These are phyloP conservation scores for Populus pruinosa DNA, from an alignment of 345 rosid species.

Conservation along the genomic window DNA sequence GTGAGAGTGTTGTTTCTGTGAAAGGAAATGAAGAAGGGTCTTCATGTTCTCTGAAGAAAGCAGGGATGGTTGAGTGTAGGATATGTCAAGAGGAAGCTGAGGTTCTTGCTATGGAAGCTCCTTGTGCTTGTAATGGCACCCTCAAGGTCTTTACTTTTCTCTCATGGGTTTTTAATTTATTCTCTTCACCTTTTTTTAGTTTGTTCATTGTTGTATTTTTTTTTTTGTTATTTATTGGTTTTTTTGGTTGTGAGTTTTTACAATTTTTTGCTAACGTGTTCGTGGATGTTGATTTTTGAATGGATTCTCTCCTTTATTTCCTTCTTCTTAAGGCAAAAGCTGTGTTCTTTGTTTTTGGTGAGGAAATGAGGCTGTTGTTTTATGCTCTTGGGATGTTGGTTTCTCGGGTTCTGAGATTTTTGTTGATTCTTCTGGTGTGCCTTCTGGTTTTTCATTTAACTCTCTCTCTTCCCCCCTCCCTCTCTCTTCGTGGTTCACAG, in stretches of 20 bases:
- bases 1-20: conserved; percentile 8
- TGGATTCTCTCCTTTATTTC: background rate
- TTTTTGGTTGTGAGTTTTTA: background rate
- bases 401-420: background rate
- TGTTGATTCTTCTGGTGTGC: background rate
- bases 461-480: background rate
- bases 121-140: conserved; percentile 65
- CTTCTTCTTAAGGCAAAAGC: background rate
- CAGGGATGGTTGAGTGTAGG: conserved; percentile 51
- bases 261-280: background rate
- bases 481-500: background rate
- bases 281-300: background rate
- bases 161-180: background rate
- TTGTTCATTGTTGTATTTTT: background rate
- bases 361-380: background rate
- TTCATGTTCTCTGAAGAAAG: conserved; percentile 25
- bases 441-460: background rate
- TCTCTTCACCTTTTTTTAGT: background rate
- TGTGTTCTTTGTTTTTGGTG: background rate
- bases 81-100: conserved; percentile 70
- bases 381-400: conserved; percentile 6
- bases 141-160: conserved; percentile 46
- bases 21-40: conserved; percentile 17
- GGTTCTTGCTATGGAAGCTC: conserved; percentile 46
- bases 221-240: background rate